Evolutionary conservation across 768 basidiomycete genomes (phyloP), one percentile per base, ranked within the genome.

Genomic region (Ephemerocybe angulata): DNA sequence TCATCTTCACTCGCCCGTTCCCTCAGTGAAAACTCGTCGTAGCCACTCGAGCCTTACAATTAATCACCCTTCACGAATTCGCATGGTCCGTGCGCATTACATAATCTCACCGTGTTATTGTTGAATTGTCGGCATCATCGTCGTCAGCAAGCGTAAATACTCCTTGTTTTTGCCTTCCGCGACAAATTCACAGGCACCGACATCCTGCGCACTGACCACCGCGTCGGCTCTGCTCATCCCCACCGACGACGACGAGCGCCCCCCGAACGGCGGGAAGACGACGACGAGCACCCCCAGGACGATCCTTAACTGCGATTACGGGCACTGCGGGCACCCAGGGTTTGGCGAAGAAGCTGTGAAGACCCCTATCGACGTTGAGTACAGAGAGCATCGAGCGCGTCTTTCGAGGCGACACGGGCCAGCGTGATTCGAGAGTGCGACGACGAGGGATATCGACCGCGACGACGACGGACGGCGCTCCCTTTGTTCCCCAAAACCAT

Each of bases 41-140:
- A n/a, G n/a, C n/a, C n/a, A n/a, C n/a, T n/a, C n/a, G n/a, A n/a
- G n/a, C n/a, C n/a, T n/a, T n/a, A n/a, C n/a, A n/a, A n/a, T n/a
- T n/a, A n/a, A n/a, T n/a, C n/a, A n/a, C n/a, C n/a, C n/a, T n/a
- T n/a, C n/a, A n/a, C n/a, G n/a, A 66, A 58, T 59, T 65, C 52
- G 56, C 65, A 57, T 63, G 65, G 67, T 67, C 53, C 58, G 59
- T 62, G 52, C 54, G 47, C 52, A 54, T 48, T 11, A 48, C 46
- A 7, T 27, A 12, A 30, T 48, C 27, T n/a, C n/a, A n/a, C n/a
- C n/a, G n/a, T n/a, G 24, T 30, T 22, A 42, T 42, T 48, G 46
- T 48, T 48, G 46, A 1, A 30, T 48, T 44, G 46, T 48, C 46
- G 25, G 27, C 46, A 48, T 48, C 46, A 48, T 48, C 46, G 46